Percentiles rank a stretch among this genome's conserved stretches.
Evolutionary conservation across 2,329 filamentous ascomycete genomes (phyloP).

Genomic region (Capronia epimyces): DNA sequence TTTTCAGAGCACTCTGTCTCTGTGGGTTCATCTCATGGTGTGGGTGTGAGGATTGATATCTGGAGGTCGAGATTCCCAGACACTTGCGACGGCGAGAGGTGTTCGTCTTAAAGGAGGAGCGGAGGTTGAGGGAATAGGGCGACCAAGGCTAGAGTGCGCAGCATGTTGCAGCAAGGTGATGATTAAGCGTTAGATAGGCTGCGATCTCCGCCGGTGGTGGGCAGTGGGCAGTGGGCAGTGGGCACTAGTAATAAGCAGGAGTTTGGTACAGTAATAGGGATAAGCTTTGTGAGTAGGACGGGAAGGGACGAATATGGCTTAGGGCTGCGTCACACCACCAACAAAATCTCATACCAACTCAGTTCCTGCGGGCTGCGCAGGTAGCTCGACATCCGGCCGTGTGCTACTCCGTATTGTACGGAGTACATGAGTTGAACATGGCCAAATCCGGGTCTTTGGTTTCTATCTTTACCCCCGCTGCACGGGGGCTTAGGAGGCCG

Average conservation of each 20-base stretch:
- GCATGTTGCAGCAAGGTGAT: conserved; percentile 7
- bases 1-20: conserved; percentile 7
- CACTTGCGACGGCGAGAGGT: background rate
- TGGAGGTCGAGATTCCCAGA: background rate
- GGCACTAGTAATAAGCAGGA: too few species aligned
- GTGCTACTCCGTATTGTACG: too few species aligned
- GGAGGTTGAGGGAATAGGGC: conserved; percentile 3
- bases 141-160: background rate
- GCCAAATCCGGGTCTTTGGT: too few species aligned
- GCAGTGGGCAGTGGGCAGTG: background rate
- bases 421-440: too few species aligned
- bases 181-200: conserved; percentile 11
- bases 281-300: background rate
- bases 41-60: background rate
- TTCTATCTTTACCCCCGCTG: too few species aligned
- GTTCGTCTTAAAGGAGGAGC: background rate
- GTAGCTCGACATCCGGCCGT: too few species aligned
- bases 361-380: background rate
- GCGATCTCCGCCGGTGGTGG: conserved; percentile 3
- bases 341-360: background rate
- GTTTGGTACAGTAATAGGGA: too few species aligned
- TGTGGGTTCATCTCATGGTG: conserved; percentile 17
- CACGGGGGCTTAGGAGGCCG: too few species aligned
- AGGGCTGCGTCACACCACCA: background rate
- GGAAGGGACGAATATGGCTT: background rate